Percentiles rank a stretch among this genome's conserved stretches.
These are phyloP conservation scores for Mortierella sp. DNA, from an alignment of 371 early-diverging fungal species.

Conservation along the genomic window DNA sequence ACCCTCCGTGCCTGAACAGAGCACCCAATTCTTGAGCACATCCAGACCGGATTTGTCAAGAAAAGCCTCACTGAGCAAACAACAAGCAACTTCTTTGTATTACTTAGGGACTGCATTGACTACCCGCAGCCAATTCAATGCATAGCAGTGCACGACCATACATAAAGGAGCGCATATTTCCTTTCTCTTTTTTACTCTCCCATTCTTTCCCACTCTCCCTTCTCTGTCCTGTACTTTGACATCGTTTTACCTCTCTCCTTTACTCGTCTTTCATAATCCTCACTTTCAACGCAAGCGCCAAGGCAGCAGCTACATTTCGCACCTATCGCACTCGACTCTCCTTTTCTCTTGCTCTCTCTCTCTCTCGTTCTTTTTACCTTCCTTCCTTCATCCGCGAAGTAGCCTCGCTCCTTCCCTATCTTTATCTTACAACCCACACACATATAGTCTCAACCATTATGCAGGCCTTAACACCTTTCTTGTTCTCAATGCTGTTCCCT, in stretches of 20 bases:
- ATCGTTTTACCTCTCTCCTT: neutral
- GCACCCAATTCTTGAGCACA: too few relatives aligned
- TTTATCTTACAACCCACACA: too few relatives aligned
- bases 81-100: too few relatives aligned
- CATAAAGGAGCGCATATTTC: constrained; percentile 2
- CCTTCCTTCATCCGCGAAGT: too few relatives aligned
- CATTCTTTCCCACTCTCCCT: neutral
- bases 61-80: too few relatives aligned
- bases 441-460: constrained; percentile 23
- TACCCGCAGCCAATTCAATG: too few relatives aligned
- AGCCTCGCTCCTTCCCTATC: too few relatives aligned
- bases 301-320: neutral
- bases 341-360: neutral
- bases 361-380: neutral
- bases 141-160: neutral
- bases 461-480: constrained; percentile 49
- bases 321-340: neutral
- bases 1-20: too few relatives aligned
- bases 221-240: neutral
- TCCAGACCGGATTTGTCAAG: too few relatives aligned
- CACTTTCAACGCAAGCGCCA: neutral
- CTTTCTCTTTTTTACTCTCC: neutral
- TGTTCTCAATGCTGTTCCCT: constrained; percentile 52
- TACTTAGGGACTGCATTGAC: too few relatives aligned
- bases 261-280: neutral